Conservation (phyloP, 768 basidiomycete genomes). For the Naganishia kalamii region DNA sequence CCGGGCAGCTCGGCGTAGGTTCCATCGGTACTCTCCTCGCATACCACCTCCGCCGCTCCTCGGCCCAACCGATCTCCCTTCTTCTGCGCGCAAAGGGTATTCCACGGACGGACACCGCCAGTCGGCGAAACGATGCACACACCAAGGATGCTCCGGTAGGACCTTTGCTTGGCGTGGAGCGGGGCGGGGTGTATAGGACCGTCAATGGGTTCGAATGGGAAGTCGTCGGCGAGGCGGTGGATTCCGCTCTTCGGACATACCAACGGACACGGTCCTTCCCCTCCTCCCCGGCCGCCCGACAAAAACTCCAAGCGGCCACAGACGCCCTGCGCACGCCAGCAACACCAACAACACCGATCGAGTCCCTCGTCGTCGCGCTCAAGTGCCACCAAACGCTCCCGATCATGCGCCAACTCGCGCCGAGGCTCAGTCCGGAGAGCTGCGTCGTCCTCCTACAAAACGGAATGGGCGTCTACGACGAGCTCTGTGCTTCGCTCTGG, state of each 20-base stretch:
- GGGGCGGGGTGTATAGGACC: not conserved
- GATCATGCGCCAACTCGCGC: slow-evolving; percentile 58
- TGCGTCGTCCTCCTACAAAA: slow-evolving; percentile 92
- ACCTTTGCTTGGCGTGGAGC: slow-evolving; percentile 2
- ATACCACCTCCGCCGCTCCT: slow-evolving; percentile 60
- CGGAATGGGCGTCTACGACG: slow-evolving; percentile 87
- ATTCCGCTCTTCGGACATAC: not conserved
- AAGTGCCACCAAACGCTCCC: slow-evolving; percentile 64
- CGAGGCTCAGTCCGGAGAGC: slow-evolving; percentile 59
- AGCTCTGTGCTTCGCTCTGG: slow-evolving; percentile 62
- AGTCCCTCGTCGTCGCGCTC: slow-evolving; percentile 72
- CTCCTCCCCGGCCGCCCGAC: not conserved
- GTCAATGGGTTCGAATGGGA: not conserved
- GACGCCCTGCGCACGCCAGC: not conserved
- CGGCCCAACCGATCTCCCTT: not conserved
- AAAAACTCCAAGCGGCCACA: not conserved
- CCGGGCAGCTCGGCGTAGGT: slow-evolving; percentile 60
- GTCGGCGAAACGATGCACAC: too few species aligned
- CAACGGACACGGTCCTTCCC: not conserved
- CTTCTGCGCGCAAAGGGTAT: not conserved
- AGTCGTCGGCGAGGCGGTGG: not conserved
- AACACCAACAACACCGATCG: slow-evolving; percentile 50
- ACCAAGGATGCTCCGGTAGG: too few species aligned
- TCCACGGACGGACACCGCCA: not conserved
- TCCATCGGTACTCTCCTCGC: slow-evolving; percentile 76